A percentile compares a stretch with the other conserved stretches of the same genome.
Evolutionary conservation across 2,329 filamentous ascomycete genomes (phyloP).

Genomic region (Colletotrichum ledebouriae): DNA sequence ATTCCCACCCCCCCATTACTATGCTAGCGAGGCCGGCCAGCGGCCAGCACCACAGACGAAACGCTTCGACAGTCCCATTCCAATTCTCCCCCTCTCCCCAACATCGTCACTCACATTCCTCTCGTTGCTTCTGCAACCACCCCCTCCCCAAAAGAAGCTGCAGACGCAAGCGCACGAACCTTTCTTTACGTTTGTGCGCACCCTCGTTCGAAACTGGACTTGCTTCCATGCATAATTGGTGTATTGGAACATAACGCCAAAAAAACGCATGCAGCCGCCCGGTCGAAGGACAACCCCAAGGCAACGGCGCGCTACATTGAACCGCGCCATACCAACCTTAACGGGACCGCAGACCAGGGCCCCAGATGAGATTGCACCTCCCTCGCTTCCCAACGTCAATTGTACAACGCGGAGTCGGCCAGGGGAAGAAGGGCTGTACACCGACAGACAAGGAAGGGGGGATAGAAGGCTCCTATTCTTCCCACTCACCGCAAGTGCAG

Average conservation of each 20-base stretch:
- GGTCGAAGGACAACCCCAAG: constrained; percentile 1
- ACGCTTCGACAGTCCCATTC: too few species aligned
- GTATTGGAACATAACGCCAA: neutral
- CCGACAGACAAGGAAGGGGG: constrained; percentile 3
- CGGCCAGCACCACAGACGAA: too few species aligned
- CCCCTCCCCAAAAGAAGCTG: too few species aligned
- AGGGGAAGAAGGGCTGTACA: neutral
- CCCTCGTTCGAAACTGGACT: neutral
- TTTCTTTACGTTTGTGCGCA: neutral
- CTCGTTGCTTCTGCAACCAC: too few species aligned
- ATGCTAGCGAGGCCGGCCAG: too few species aligned
- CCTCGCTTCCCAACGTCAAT: neutral
- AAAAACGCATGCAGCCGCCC: constrained; percentile 14
- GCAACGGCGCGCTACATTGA: constrained; percentile 23
- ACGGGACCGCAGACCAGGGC: constrained; percentile 34
- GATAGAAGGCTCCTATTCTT: neutral
- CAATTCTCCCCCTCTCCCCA: too few species aligned
- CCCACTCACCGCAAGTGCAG: constrained; percentile 7
- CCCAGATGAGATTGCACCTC: constrained; percentile 20
- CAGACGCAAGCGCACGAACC: neutral
- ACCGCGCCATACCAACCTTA: constrained; percentile 29
- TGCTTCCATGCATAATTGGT: constrained; percentile 25
- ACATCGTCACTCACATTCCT: too few species aligned
- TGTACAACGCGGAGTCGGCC: neutral
- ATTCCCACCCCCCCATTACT: too few species aligned